Evolutionary conservation across 202 grass and related monocot genomes (phyloP).

Genomic region (Bolboschoenoplectus hybrid): DNA sequence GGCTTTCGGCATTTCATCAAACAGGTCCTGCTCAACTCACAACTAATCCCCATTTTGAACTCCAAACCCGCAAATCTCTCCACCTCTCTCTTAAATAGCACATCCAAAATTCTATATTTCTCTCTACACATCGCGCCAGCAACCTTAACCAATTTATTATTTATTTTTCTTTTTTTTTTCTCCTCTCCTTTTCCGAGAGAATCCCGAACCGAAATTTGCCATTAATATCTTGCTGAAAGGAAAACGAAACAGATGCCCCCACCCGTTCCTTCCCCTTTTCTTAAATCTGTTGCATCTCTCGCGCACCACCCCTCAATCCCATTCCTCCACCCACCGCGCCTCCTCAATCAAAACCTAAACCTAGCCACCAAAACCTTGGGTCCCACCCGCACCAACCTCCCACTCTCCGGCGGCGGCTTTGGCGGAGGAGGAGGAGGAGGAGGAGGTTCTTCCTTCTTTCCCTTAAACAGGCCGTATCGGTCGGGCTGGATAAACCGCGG

Average conservation of each 20-base stretch:
- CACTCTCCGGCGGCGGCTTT: slow-evolving; percentile 46
- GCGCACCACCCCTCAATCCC: slow-evolving; percentile 53
- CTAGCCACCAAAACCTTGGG: slow-evolving; percentile 42
- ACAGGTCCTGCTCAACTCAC: slow-evolving; percentile 8
- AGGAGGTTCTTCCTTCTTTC: slow-evolving; percentile 40
- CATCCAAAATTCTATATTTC: background rate
- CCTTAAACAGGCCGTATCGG: slow-evolving; percentile 35
- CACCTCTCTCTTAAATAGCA: background rate
- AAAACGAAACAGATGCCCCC: slow-evolving; percentile 39
- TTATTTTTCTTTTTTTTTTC: background rate
- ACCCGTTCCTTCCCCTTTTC: slow-evolving; percentile 36
- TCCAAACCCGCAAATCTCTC: slow-evolving; percentile 27
- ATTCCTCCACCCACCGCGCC: slow-evolving; percentile 63
- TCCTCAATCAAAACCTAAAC: slow-evolving; percentile 60
- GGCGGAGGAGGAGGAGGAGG: slow-evolving; percentile 44
- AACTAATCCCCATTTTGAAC: background rate
- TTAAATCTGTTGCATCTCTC: slow-evolving; percentile 36
- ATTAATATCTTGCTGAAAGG: slow-evolving; percentile 29
- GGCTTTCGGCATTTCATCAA: slow-evolving; percentile 22
- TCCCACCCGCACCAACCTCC: slow-evolving; percentile 42
- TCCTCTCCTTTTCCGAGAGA: background rate
- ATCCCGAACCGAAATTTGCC: slow-evolving; percentile 29
- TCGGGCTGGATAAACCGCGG: slow-evolving; percentile 39
- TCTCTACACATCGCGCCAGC: background rate
- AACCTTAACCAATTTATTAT: background rate